Evolutionary conservation across 257 asterid species (phyloP), one percentile per base, ranked within the genome.

Genomic region (Buddleja alternifolia): DNA sequence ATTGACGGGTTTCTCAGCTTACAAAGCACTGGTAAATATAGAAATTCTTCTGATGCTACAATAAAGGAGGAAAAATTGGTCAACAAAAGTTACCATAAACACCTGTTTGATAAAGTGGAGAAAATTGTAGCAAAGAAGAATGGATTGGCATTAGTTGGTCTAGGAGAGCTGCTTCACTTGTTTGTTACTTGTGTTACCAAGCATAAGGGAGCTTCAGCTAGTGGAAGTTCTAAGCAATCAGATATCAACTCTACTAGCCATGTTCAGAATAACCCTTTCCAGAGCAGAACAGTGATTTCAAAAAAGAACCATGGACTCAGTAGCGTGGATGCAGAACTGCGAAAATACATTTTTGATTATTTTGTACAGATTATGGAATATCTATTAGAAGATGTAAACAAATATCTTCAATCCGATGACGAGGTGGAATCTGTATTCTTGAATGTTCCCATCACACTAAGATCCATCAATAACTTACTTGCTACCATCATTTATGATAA

Each of bases 1-100:
- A 79, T 88, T 67, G 93, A 90, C 37, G 96, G 96, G 3, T 93
- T 85, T 83, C 81, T 93, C 54, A 57, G 77, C 77, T 71, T 83
- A 77, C 88, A 84, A 70, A 74, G 89, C 78, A 67, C 89, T 42
- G 69, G 23, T 36, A 85, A 76, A 73, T 90, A 84, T 74, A 81
- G 52, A 81, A 74, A 71, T 61, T 61, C 73, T 40, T 87, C 79
- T 58, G 87, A 82, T 65, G 83, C 56, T 64, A 59, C 82, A 53
- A 20, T 65, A 41, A 79, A 77, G 72, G 92, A 80, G 66, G 86
- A 76, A 61, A 81, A 71, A 57, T 9, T 66, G 44, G 88, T 70
- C 71, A 83, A 78, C 77, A 93, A 80, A 83, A 88, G 98, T 83
- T 93, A 93, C 75, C 98, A 87, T 51, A 85, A 95, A 60, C 94